Evolutionary conservation across 371 early-diverging fungal species (phyloP).

Genomic region (Apophysomyces sp.): DNA sequence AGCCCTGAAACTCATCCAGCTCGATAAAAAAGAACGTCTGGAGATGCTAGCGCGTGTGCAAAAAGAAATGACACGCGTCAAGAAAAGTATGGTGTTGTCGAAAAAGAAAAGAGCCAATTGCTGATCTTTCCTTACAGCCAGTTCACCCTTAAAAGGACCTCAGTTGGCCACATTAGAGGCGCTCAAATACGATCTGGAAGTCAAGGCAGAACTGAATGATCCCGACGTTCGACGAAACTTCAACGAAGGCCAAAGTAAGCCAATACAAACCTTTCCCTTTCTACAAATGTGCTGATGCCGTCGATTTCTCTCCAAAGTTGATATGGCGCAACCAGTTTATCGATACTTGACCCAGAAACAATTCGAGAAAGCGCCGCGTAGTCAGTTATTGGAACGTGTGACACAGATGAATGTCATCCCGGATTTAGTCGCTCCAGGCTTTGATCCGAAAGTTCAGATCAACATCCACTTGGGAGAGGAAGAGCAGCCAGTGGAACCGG

Average conservation of each 20-base stretch:
- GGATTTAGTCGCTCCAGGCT: slow-evolving; percentile 63
- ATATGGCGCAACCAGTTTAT: slow-evolving; percentile 73
- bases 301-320: slow-evolving; percentile 27
- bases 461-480: slow-evolving; percentile 39
- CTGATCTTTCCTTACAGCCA: slow-evolving; percentile 13
- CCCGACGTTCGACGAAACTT: slow-evolving; percentile 72
- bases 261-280: background rate
- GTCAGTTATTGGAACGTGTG: slow-evolving; percentile 68
- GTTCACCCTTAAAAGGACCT: slow-evolving; percentile 36
- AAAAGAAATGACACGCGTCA: slow-evolving; percentile 49
- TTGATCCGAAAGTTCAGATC: slow-evolving; percentile 51
- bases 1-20: slow-evolving; percentile 69
- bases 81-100: slow-evolving; percentile 36
- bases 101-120: background rate
- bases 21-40: slow-evolving; percentile 61
- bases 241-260: slow-evolving; percentile 51
- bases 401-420: slow-evolving; percentile 83
- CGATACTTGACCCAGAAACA: slow-evolving; percentile 67
- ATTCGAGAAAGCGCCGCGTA: slow-evolving; percentile 63
- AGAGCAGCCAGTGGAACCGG: slow-evolving; percentile 52
- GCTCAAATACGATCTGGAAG: slow-evolving; percentile 61
- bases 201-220: slow-evolving; percentile 72
- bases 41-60: slow-evolving; percentile 53
- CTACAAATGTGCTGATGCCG: background rate
- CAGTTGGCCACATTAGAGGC: slow-evolving; percentile 56